Conservation (phyloP, 257 asterid species). For the Euphrasia confusa region DNA sequence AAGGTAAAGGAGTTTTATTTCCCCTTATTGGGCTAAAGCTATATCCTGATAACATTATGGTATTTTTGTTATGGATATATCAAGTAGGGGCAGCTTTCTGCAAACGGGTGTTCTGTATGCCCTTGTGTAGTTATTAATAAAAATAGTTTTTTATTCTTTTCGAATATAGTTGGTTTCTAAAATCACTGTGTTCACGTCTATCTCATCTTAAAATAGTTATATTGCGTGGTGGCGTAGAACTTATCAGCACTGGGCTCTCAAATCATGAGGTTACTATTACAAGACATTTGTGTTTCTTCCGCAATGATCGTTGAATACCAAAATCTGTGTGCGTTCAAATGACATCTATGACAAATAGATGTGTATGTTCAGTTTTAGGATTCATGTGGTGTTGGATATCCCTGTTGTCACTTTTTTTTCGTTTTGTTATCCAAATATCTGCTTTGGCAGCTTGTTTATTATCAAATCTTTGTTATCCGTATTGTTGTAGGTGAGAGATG, state of each 20-base stretch:
- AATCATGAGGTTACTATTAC: background rate
- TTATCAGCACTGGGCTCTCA: background rate
- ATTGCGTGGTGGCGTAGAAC: background rate
- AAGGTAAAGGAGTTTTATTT: conserved; percentile 48
- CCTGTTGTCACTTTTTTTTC: background rate
- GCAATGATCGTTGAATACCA: background rate
- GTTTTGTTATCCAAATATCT: background rate
- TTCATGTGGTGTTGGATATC: conserved; percentile 2
- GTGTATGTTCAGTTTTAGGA: background rate
- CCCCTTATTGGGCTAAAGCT: background rate
- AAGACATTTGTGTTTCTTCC: background rate
- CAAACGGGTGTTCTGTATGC: conserved; percentile 3
- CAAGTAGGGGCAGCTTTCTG: conserved; percentile 10
- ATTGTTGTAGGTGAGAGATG: conserved; percentile 76
- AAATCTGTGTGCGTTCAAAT: background rate
- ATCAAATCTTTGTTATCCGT: conserved; percentile 6
- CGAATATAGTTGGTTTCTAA: too few species aligned
- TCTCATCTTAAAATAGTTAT: conserved; percentile 1
- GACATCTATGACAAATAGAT: background rate
- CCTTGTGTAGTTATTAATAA: background rate
- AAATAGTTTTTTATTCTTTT: background rate
- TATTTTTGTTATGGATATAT: background rate
- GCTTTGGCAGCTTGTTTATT: background rate
- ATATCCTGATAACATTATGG: background rate
- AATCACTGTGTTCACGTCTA: background rate